Conservation (phyloP, 2,329 filamentous ascomycete genomes). For the Phialemoniopsis sp. region DNA sequence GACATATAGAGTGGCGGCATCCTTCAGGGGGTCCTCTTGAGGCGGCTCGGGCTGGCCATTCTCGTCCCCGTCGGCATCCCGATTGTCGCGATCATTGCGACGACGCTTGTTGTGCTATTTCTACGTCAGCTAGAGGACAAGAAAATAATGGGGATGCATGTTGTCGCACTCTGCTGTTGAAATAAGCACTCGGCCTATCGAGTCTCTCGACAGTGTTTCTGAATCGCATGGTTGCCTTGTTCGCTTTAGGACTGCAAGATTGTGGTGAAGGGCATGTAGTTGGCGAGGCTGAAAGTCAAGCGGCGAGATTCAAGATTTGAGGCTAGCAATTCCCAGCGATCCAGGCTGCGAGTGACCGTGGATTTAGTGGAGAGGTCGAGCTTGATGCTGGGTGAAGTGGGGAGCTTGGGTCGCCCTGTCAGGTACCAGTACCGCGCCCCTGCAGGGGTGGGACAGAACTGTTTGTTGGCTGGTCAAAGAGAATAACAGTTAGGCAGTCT, state of each 20-base stretch:
- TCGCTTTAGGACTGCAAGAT: background rate
- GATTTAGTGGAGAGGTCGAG: background rate
- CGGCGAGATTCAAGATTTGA: conserved; percentile 1
- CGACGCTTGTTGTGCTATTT: conserved; percentile 64
- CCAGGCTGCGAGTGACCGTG: conserved; percentile 2
- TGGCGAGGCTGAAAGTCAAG: conserved; percentile 1
- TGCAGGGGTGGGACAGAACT: too few species aligned
- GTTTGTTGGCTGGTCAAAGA: too few species aligned
- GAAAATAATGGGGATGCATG: conserved; percentile 18
- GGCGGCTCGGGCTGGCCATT: conserved; percentile 41
- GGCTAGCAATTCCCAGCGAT: background rate
- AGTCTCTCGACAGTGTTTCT: conserved; percentile 83
- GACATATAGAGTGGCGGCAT: conserved; percentile 94
- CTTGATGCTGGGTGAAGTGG: too few species aligned
- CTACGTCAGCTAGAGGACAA: conserved; percentile 12
- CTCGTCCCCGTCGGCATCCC: conserved; percentile 56
- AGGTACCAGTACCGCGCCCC: too few species aligned
- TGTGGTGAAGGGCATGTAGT: background rate
- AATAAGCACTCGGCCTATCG: conserved; percentile 94
- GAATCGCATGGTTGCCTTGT: conserved; percentile 19
- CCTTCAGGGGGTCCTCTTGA: conserved; percentile 75
- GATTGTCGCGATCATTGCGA: conserved; percentile 52
- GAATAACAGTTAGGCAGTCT: too few species aligned
- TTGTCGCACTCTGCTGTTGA: conserved; percentile 65
- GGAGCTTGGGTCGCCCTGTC: too few species aligned